phyloP scores from a whole-genome alignment of 202 grass and related monocot species.

The Zizania palustris region DNA sequence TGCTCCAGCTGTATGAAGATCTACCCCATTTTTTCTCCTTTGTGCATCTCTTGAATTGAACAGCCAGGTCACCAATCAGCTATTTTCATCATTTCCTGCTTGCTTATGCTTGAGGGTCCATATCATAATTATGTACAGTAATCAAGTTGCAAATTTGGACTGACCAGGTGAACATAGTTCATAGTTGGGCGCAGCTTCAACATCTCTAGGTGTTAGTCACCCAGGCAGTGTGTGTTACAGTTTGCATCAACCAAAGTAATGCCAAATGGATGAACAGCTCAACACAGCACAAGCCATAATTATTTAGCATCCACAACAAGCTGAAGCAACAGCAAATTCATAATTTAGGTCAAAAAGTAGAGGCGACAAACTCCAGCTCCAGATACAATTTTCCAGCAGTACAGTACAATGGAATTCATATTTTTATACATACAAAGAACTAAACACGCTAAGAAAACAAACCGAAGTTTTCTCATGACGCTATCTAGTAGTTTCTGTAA shows the following conservation, averaged over 20 bases:
- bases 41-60: neutral
- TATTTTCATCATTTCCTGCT: neutral
- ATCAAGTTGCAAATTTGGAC: neutral
- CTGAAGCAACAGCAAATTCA: constrained; percentile 25
- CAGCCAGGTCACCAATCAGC: neutral
- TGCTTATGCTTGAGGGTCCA: neutral
- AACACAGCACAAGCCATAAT: neutral
- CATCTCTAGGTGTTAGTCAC: neutral
- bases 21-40: neutral
- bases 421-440: constrained; percentile 49
- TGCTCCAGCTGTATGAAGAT: neutral
- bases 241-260: constrained; percentile 9
- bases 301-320: constrained; percentile 43
- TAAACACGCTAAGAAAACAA: constrained; percentile 60
- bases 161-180: neutral
- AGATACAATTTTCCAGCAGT: constrained; percentile 46
- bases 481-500: constrained; percentile 71
- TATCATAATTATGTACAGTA: neutral
- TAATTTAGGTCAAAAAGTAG: constrained; percentile 32
- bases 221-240: neutral
- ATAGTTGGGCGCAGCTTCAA: neutral
- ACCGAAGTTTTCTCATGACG: constrained; percentile 55
- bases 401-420: constrained; percentile 45
- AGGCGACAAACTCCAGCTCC: constrained; percentile 39
- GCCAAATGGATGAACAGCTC: neutral